Base-by-base conservation (phyloP, 2,329 filamentous ascomycete species). In the Ceratocystis cubensis region DNA sequence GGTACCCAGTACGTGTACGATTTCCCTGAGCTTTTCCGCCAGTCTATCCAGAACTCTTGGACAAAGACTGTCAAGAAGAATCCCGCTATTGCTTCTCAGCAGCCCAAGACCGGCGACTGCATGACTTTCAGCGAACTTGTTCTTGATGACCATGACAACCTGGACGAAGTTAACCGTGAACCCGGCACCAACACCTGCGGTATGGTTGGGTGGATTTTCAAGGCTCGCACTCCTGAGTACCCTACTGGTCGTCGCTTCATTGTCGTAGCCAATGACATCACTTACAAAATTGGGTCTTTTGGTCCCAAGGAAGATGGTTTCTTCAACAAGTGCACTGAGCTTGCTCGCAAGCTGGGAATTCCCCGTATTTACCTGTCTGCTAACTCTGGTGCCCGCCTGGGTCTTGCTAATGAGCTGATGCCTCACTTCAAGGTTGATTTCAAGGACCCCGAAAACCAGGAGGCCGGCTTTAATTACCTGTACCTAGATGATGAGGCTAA, bases 1-100 rank as follows among this genome's bases (percentile, higher is more conserved):
- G 94, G 94, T 70, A 99, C 94, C 33, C 94, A 99, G 78, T 99
- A 96, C 75, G 94, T 97, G 65, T 99, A 99, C 76, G 94, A 99
- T 78, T 99, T 99, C 88, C 94, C 94, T 37, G 94, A 99, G 82
- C 86, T 99, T 62, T 99, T 99, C 88, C 86, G 94, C 74, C 94
- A 97, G 78, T 91, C 94, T 57, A 91, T 96, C 74, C 91, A 96
- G 80, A 96, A 96, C 82, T 89, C 85, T 78, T 99, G 94, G 94
- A 79, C 80, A 73, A 87, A 87, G 75, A 85, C 86, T 66, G 82
- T 89, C 70, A 85, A 86, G 75, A 86, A 87, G 75, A 86, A 93
- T 72, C 82, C 90, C 10, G 80, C 82, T 22, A 79, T 96, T 69
- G 84, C 85, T 63, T 85, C 91, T 53, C 91, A 91, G 80, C 88